These are phyloP conservation scores for Ophioceras dolichostomum DNA, from an alignment of 2,329 filamentous ascomycete species.

Conservation along the genomic window DNA sequence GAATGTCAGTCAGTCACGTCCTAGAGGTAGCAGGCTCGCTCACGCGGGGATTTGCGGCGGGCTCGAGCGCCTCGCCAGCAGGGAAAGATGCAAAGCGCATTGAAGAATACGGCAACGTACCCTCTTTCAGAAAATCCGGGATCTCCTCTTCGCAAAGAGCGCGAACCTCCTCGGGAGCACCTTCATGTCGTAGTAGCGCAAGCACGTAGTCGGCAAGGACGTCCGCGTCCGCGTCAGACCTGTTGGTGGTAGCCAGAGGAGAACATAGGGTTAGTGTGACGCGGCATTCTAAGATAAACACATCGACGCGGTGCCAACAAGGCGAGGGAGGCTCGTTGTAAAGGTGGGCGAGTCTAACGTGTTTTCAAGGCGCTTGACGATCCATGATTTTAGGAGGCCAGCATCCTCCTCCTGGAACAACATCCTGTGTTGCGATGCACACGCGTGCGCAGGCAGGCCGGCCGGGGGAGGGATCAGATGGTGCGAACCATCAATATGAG, in stretches of 20 bases:
- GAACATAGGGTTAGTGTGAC: too few species aligned
- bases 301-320: constrained; percentile 5
- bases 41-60: too few species aligned
- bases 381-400: constrained; percentile 59
- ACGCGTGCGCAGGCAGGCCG: too few species aligned
- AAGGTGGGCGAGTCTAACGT: constrained; percentile 37
- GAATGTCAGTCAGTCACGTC: too few species aligned
- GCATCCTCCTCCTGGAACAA: constrained; percentile 51
- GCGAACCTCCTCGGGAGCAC: constrained; percentile 49
- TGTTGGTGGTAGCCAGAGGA: too few species aligned
- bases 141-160: constrained; percentile 60
- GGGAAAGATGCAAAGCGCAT: too few species aligned
- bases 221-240: constrained; percentile 68
- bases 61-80: too few species aligned
- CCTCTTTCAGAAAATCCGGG: constrained; percentile 61
- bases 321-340: constrained; percentile 4
- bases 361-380: constrained; percentile 64
- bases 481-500: too few species aligned
- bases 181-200: constrained; percentile 61
- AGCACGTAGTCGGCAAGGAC: constrained; percentile 79
- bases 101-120: too few species aligned
- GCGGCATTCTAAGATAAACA: too few species aligned
- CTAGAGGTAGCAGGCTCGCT: too few species aligned
- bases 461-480: too few species aligned
- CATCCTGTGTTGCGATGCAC: constrained; percentile 29